phyloP scores from a whole-genome alignment of 2,329 filamentous ascomycete species.

The Alternaria sp. region DNA sequence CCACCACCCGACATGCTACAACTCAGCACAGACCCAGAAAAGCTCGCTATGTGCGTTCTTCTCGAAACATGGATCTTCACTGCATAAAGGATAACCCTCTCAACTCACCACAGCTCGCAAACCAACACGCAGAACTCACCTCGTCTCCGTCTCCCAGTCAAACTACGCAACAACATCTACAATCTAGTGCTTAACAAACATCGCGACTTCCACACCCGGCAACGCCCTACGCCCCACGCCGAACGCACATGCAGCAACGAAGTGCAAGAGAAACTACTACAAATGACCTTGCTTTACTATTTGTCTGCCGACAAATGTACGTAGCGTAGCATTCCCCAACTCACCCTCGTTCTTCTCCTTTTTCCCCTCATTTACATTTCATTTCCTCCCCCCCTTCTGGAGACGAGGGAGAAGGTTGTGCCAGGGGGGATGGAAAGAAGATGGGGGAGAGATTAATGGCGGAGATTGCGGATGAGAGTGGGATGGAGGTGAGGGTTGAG shows the following conservation, averaged over 20 bases:
- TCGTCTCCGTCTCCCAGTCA: conserved; percentile 62
- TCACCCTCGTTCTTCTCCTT: too few species aligned
- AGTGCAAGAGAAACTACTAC: background rate
- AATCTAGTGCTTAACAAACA: conserved; percentile 39
- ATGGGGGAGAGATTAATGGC: too few species aligned
- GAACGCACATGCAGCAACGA: background rate
- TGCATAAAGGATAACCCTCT: too few species aligned
- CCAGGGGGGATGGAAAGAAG: too few species aligned
- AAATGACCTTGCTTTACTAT: background rate
- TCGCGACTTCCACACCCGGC: background rate
- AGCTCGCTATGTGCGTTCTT: background rate
- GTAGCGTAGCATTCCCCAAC: too few species aligned
- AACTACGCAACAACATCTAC: conserved; percentile 67
- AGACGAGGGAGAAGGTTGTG: too few species aligned
- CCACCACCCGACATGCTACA: background rate
- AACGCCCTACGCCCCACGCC: background rate
- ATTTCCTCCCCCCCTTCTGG: too few species aligned
- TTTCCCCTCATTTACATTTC: too few species aligned
- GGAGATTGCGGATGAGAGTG: background rate
- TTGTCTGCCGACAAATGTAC: background rate
- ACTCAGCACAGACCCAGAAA: background rate
- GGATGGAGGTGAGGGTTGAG: background rate
- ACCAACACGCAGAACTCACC: conserved; percentile 4
- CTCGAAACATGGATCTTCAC: too few species aligned
- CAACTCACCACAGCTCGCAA: too few species aligned